Percentiles rank a stretch among this genome's conserved stretches.
Conservation (phyloP, 805 yeast species). For the Metschnikowia cerradonensis region DNA sequence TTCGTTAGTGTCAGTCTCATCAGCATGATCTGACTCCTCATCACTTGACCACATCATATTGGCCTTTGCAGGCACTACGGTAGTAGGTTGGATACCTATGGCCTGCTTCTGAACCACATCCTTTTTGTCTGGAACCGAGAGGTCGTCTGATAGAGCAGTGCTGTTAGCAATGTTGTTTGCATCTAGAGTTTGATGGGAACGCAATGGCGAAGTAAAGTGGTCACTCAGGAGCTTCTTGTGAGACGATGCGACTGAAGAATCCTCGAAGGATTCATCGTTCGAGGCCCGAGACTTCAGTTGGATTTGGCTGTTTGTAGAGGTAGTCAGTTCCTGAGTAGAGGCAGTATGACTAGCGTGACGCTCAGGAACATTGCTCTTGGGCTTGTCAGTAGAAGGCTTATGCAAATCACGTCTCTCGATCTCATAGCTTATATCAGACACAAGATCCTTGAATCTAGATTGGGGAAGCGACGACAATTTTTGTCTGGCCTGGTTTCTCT, state of each 20-base stretch:
- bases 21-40: constrained; percentile 48
- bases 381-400: constrained; percentile 13
- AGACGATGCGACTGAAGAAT: neutral
- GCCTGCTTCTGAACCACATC: constrained; percentile 18
- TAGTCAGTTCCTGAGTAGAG: neutral
- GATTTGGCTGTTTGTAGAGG: neutral
- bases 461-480: constrained; percentile 83
- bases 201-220: neutral
- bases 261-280: neutral
- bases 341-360: neutral
- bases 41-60: constrained; percentile 86
- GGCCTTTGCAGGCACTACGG: constrained; percentile 81
- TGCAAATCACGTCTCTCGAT: constrained; percentile 72
- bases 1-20: neutral
- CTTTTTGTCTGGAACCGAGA: constrained; percentile 14
- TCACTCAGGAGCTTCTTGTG: neutral
- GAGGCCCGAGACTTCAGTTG: constrained; percentile 1
- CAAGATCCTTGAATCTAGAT: constrained; percentile 81
- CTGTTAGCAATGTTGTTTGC: constrained; percentile 3
- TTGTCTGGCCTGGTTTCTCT: constrained; percentile 92
- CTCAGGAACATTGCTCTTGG: neutral
- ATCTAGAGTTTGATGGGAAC: neutral
- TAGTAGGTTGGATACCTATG: constrained; percentile 54
- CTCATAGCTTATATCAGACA: constrained; percentile 83
- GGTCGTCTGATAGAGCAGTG: constrained; percentile 10